Conservation (phyloP, 345 rosid genomes). For the Eutrema japonicum region DNA sequence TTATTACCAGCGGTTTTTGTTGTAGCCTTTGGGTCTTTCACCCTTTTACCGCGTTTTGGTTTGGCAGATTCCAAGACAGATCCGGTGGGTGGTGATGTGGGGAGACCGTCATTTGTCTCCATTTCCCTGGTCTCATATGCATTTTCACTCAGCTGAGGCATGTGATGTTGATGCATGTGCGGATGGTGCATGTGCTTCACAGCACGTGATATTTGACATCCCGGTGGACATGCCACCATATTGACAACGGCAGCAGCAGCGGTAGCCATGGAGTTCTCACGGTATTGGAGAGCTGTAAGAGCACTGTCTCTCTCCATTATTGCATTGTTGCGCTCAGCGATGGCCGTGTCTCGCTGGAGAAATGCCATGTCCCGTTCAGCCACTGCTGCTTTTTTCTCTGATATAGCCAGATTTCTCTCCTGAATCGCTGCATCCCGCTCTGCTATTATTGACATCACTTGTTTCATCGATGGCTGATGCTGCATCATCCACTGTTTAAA, state of each 20-base stretch:
- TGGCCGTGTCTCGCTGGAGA: conserved; percentile 91
- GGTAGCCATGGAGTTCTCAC: conserved; percentile 67
- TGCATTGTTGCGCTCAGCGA: conserved; percentile 91
- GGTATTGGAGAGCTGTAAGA: conserved; percentile 79
- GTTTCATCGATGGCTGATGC: conserved; percentile 98
- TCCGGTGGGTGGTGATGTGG: conserved; percentile 54
- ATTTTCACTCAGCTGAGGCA: conserved; percentile 61
- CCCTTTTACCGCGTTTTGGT: conserved; percentile 68
- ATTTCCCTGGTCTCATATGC: conserved; percentile 64
- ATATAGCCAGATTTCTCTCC: conserved; percentile 84
- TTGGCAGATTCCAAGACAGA: conserved; percentile 58
- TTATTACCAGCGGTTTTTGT: conserved; percentile 52
- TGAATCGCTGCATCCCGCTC: conserved; percentile 96
- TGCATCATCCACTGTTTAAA: conserved; percentile 86
- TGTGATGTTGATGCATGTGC: conserved; percentile 68
- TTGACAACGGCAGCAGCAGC: conserved; percentile 40
- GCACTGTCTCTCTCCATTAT: conserved; percentile 86
- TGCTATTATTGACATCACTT: conserved; percentile 94
- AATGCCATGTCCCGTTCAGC: conserved; percentile 94
- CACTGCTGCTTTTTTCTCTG: conserved; percentile 90
- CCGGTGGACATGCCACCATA: conserved; percentile 68
- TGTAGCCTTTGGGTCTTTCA: conserved; percentile 63
- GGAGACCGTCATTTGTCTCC: conserved; percentile 55
- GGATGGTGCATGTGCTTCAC: conserved; percentile 82
- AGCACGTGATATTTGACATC: conserved; percentile 85